A percentile compares a stretch with the other conserved stretches of the same genome.
Conservation (phyloP, 2,329 filamentous ascomycete species). For the Sarocladium strictum region DNA sequence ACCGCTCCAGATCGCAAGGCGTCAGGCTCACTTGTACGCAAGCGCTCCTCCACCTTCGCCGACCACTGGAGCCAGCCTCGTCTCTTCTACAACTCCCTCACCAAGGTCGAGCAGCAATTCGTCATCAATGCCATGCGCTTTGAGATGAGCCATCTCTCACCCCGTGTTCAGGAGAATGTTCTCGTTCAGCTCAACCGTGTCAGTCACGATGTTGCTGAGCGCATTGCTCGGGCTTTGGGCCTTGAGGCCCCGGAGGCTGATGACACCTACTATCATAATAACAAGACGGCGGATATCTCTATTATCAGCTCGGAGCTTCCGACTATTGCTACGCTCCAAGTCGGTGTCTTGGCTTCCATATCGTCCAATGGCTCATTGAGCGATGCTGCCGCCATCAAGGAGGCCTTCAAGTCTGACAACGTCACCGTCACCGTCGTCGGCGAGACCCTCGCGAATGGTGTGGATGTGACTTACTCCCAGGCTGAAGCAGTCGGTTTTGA, state of each 20-base stretch:
- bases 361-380: slow-evolving; percentile 35
- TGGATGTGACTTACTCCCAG: slow-evolving; percentile 59
- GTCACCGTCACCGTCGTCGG: slow-evolving; percentile 55
- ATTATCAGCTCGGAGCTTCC: slow-evolving; percentile 53
- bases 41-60: slow-evolving; percentile 34
- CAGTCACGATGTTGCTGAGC: slow-evolving; percentile 58
- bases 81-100: slow-evolving; percentile 57
- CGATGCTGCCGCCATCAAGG: slow-evolving; percentile 44
- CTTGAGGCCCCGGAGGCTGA: slow-evolving; percentile 54
- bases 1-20: slow-evolving; percentile 52
- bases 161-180: slow-evolving; percentile 58
- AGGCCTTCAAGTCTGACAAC: slow-evolving; percentile 40
- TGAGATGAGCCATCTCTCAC: slow-evolving; percentile 57
- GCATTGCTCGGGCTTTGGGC: slow-evolving; percentile 58
- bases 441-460: slow-evolving; percentile 46
- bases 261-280: slow-evolving; percentile 60
- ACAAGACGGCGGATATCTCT: slow-evolving; percentile 55
- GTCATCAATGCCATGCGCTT: slow-evolving; percentile 69
- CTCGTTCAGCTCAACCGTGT: slow-evolving; percentile 64
- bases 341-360: slow-evolving; percentile 54
- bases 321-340: slow-evolving; percentile 55
- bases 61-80: slow-evolving; percentile 62
- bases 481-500: slow-evolving; percentile 59
- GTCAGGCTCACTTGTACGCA: slow-evolving; percentile 49
- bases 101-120: slow-evolving; percentile 61